Conservation (phyloP, 2,329 filamentous ascomycete genomes). For the Apiospora koreana region DNA sequence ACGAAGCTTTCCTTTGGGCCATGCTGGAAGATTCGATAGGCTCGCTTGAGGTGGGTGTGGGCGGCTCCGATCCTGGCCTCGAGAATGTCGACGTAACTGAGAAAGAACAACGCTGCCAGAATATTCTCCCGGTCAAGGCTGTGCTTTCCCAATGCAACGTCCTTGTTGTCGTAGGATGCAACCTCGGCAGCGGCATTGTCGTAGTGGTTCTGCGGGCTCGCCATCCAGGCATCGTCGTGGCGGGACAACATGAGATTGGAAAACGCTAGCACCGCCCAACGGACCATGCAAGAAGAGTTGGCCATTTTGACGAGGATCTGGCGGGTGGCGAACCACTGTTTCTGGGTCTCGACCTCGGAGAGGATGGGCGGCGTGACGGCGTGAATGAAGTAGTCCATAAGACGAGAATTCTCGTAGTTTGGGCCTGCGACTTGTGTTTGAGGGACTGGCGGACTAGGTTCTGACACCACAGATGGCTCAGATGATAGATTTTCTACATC, state of each 20-base stretch:
- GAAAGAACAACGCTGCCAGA: slow-evolving; percentile 53
- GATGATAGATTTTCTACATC: background rate
- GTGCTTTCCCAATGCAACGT: slow-evolving; percentile 26
- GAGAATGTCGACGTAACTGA: slow-evolving; percentile 54
- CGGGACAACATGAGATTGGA: slow-evolving; percentile 45
- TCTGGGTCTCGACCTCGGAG: slow-evolving; percentile 53
- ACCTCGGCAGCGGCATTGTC: slow-evolving; percentile 38
- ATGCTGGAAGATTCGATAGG: slow-evolving; percentile 48
- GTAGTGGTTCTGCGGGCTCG: slow-evolving; percentile 39
- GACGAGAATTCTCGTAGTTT: slow-evolving; percentile 34
- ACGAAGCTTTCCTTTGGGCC: slow-evolving; percentile 39
- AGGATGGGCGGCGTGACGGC: slow-evolving; percentile 54
- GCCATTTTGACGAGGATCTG: slow-evolving; percentile 50
- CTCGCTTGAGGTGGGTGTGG: slow-evolving; percentile 50
- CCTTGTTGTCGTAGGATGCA: slow-evolving; percentile 18
- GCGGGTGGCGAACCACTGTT: slow-evolving; percentile 51
- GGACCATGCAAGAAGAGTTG: slow-evolving; percentile 46
- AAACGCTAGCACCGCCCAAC: slow-evolving; percentile 51
- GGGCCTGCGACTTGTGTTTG: slow-evolving; percentile 20
- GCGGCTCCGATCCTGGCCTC: slow-evolving; percentile 45
- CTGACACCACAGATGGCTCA: slow-evolving; percentile 13
- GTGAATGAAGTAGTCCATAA: slow-evolving; percentile 50
- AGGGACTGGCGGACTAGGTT: background rate
- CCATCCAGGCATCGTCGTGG: slow-evolving; percentile 33
- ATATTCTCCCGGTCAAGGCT: slow-evolving; percentile 41